A percentile compares a stretch with the other conserved stretches of the same genome.
These are phyloP conservation scores for Stevia rebaudiana DNA, from an alignment of 140 eudicot genomes.

Conservation along the genomic window DNA sequence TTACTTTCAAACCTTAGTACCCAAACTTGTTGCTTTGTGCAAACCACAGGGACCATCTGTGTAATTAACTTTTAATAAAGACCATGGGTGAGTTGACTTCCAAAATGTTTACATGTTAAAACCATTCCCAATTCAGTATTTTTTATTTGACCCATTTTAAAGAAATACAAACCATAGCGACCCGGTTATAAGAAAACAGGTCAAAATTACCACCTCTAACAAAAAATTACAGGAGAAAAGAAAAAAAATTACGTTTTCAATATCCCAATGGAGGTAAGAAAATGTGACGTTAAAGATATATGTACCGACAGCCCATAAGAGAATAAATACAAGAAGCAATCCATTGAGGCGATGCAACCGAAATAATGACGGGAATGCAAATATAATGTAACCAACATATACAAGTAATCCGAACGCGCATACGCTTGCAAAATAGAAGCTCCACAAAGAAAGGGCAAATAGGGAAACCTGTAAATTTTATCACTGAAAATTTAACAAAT, in stretches of 20 bases:
- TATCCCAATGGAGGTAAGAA: constrained; percentile 37
- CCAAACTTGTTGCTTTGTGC: no score
- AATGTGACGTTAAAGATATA: constrained; percentile 61
- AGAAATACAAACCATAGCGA: not conserved
- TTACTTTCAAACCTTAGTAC: no score
- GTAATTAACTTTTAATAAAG: no score
- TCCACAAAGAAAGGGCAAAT: constrained; percentile 61
- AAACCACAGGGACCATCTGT: no score
- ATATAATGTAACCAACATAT: constrained; percentile 63
- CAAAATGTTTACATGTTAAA: not conserved
- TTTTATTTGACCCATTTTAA: not conserved
- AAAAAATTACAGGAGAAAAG: not conserved
- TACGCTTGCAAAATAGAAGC: constrained; percentile 63
- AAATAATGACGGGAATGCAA: constrained; percentile 53
- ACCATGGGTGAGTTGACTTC: not conserved
- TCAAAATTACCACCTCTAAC: constrained; percentile 4
- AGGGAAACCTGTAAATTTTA: constrained; percentile 54
- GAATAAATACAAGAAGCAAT: constrained; percentile 53
- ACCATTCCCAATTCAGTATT: not conserved
- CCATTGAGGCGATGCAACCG: constrained; percentile 57
- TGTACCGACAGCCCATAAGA: constrained; percentile 62
- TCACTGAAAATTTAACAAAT: constrained; percentile 35
- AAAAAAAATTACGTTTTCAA: constrained; percentile 36
- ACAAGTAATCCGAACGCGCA: constrained; percentile 67
- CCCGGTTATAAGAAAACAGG: not conserved